Base-by-base conservation (phyloP, 805 yeast genomes). In the Candida michaelii region DNA sequence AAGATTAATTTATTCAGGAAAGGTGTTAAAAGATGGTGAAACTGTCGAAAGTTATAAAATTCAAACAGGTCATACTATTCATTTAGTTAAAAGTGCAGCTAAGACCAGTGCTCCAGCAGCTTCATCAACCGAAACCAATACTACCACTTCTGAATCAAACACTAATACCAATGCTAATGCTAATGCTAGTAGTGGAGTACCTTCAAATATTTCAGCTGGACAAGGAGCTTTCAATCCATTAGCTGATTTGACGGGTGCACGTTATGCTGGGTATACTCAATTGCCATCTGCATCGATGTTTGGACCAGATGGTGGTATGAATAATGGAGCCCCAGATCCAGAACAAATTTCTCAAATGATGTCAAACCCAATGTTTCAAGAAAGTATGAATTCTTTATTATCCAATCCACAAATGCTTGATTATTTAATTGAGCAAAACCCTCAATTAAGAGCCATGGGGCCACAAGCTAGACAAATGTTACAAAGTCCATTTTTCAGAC, bases 271-370 rank as follows among this genome's bases (percentile, higher is more conserved):
- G 1, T 82, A 80, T 54, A 77, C 89, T 6, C 90, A 89, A 54
- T 72, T 93, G 63, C 98, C 99, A 4, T 76, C 86, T 3, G 88
- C 89, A 1, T 79, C 83, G 35, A 77, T 88, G 85, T 89, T 91
- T 68, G 97, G 97, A 1, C 90, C 96, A 19, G 97, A 90, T 62
- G 96, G 95, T 30, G 98, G 97, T 13, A 79, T 85, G 87, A 82
- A 82, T 32, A 50, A 54, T 11, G 79, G 77, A 35, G 67, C 83
- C 54, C 90, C 95, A 10, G 82, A 80, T 52, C 85, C 87, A 36
- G 90, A 84, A 39, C 89, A 86, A 48, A 59, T 91, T 64, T 69
- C 79, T 27, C 71, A 74, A 42, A 80, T 88, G 85, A 73, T 93
- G 83, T 82, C 80, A 14, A 78, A 79, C 51, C 99, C 98, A 30